Evolutionary conservation across 2,329 filamentous ascomycete genomes (phyloP).

Genomic region (Colletotrichum sp.): DNA sequence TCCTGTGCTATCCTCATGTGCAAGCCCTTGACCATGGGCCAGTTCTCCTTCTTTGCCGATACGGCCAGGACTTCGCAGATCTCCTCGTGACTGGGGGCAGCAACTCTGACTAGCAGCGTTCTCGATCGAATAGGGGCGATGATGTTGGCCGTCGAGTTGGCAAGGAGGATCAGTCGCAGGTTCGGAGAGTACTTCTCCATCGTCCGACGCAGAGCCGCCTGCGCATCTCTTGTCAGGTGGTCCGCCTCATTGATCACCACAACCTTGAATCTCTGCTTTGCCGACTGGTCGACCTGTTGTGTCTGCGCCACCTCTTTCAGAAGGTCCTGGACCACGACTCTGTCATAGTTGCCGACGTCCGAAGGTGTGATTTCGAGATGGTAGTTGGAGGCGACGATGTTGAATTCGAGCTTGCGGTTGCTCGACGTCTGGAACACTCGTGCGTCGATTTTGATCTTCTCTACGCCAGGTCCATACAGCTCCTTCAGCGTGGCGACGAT

Average conservation of each 20-base stretch:
- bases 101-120: conserved; percentile 88
- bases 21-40: conserved; percentile 76
- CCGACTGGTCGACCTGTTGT: conserved; percentile 94
- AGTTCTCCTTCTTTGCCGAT: conserved; percentile 80
- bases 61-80: conserved; percentile 79
- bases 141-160: conserved; percentile 97
- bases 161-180: conserved; percentile 85
- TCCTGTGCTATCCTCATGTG: conserved; percentile 88
- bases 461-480: conserved; percentile 93
- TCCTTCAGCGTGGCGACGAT: conserved; percentile 96
- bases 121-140: conserved; percentile 97
- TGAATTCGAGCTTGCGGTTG: conserved; percentile 99
- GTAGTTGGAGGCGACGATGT: conserved; percentile 96
- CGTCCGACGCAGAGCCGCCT: conserved; percentile 90
- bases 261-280: conserved; percentile 94
- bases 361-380: conserved; percentile 98
- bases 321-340: conserved; percentile 93
- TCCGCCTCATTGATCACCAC: conserved; percentile 99
- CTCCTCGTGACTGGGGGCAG: conserved; percentile 84
- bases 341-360: conserved; percentile 94
- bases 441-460: conserved; percentile 99
- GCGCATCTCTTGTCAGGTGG: conserved; percentile 89
- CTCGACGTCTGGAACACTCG: conserved; percentile 94
- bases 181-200: conserved; percentile 99
- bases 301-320: conserved; percentile 98